These are phyloP conservation scores for Leishmania lainsoni DNA, from an alignment of 208 protist species.

Conservation along the genomic window DNA sequence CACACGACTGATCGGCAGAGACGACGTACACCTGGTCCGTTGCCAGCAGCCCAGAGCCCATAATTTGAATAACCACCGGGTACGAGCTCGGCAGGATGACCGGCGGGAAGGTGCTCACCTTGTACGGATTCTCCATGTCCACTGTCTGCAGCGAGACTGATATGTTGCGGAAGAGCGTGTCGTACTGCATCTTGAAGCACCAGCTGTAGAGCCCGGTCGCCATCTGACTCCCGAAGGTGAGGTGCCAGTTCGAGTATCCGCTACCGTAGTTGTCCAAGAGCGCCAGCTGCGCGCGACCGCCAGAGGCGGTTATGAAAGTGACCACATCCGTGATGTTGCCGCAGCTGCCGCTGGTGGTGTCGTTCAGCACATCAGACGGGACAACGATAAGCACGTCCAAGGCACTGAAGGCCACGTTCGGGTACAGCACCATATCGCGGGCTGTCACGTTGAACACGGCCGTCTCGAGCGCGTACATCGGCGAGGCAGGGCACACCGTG, in stretches of 20 bases:
- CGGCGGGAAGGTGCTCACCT: slow-evolving; percentile 46
- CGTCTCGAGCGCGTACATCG: slow-evolving; percentile 61
- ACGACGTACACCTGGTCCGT: slow-evolving; percentile 75
- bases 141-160: slow-evolving; percentile 30
- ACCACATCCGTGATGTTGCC: slow-evolving; percentile 24
- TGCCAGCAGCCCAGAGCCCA: slow-evolving; percentile 44
- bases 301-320: slow-evolving; percentile 22
- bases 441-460: slow-evolving; percentile 65
- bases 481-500: slow-evolving; percentile 31
- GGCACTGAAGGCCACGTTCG: slow-evolving; percentile 53
- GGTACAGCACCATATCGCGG: slow-evolving; percentile 36
- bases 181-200: slow-evolving; percentile 72
- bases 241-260: slow-evolving; percentile 62
- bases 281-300: slow-evolving; percentile 28
- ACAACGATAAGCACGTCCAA: slow-evolving; percentile 67
- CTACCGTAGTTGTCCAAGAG: slow-evolving; percentile 38
- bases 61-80: slow-evolving; percentile 52
- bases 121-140: slow-evolving; percentile 50
- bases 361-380: slow-evolving; percentile 13
- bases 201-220: slow-evolving; percentile 41
- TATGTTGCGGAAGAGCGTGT: slow-evolving; percentile 52
- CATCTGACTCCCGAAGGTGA: slow-evolving; percentile 49
- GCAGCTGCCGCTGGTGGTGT: slow-evolving; percentile 14
- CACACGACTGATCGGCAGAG: slow-evolving; percentile 45
- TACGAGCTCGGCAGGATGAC: slow-evolving; percentile 54